Percentiles rank a stretch among this genome's conserved stretches.
These are phyloP conservation scores for Pleurotus pulmonarius DNA, from an alignment of 768 basidiomycete genomes.

Conservation along the genomic window DNA sequence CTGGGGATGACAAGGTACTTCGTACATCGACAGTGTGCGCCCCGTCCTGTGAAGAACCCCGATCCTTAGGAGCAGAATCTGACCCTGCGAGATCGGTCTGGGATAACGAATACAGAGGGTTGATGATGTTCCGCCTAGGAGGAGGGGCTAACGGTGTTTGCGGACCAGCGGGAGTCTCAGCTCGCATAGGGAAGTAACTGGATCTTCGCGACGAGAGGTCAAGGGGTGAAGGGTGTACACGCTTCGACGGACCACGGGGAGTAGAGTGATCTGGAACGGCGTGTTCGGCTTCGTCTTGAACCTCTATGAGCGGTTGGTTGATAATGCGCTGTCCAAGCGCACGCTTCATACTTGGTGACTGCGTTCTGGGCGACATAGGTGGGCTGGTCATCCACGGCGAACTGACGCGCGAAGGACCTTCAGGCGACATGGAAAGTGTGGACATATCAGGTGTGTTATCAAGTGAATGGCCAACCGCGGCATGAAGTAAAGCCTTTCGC, in stretches of 20 bases:
- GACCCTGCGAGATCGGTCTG: conserved; percentile 43
- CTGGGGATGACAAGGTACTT: conserved; percentile 51
- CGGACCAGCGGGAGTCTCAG: conserved; percentile 60
- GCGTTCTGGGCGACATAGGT: conserved; percentile 10
- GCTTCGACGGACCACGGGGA: conserved; percentile 18
- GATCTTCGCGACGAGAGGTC: conserved; percentile 27
- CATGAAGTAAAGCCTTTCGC: conserved; percentile 71
- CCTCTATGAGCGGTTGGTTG: conserved; percentile 24
- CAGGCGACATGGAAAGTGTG: conserved; percentile 40
- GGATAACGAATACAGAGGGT: conserved; percentile 51
- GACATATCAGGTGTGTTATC: conserved; percentile 47
- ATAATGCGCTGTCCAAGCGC: conserved; percentile 44
- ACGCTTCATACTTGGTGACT: conserved; percentile 23
- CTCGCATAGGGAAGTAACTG: conserved; percentile 49
- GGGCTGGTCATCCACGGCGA: conserved; percentile 22
- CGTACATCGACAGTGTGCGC: conserved; percentile 28
- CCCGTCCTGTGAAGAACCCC: conserved; percentile 11
- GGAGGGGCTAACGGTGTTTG: conserved; percentile 65
- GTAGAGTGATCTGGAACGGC: conserved; percentile 11
- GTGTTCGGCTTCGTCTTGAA: conserved; percentile 12
- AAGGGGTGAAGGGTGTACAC: conserved; percentile 16
- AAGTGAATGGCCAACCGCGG: conserved; percentile 77
- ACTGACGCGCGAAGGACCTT: conserved; percentile 35
- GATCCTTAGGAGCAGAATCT: not conserved
- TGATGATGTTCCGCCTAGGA: conserved; percentile 50